phyloP scores from a whole-genome alignment of 768 basidiomycete species.

The Cystoderma amianthinum region DNA sequence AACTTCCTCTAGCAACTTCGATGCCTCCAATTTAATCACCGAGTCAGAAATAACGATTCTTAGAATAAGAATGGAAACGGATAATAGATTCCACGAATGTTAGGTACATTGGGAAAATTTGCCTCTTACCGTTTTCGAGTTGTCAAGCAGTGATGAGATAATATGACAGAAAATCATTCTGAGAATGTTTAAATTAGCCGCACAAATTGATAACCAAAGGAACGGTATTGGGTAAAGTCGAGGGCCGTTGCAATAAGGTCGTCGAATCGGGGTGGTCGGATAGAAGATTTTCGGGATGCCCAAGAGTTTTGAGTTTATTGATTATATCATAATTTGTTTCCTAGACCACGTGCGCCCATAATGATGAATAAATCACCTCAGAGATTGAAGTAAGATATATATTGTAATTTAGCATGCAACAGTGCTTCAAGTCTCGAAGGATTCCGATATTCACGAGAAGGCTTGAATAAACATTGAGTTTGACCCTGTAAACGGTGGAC shows the following conservation, averaged over 20 bases:
- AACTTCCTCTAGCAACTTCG: no score
- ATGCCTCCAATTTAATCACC: no score
- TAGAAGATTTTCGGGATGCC: neutral
- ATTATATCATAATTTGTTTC: neutral
- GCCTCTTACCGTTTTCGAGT: no score
- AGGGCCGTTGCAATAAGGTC: neutral
- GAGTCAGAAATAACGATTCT: no score
- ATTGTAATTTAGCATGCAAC: no score
- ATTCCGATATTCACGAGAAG: no score
- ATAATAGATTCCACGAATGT: no score
- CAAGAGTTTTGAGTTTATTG: neutral
- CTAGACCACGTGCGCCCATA: neutral
- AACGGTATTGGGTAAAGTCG: neutral
- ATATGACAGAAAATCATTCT: neutral
- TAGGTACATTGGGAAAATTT: no score
- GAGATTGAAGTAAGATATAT: no score
- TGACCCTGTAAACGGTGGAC: neutral
- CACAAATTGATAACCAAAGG: neutral
- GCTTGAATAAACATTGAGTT: neutral
- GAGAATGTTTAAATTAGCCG: neutral
- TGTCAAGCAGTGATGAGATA: neutral
- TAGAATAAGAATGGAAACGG: no score
- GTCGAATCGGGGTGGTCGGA: neutral
- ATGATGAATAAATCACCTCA: neutral
- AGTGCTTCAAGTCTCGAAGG: no score